Evolutionary conservation across 208 protist genomes (phyloP).

Genomic region (Trypanosomatidae sp.): DNA sequence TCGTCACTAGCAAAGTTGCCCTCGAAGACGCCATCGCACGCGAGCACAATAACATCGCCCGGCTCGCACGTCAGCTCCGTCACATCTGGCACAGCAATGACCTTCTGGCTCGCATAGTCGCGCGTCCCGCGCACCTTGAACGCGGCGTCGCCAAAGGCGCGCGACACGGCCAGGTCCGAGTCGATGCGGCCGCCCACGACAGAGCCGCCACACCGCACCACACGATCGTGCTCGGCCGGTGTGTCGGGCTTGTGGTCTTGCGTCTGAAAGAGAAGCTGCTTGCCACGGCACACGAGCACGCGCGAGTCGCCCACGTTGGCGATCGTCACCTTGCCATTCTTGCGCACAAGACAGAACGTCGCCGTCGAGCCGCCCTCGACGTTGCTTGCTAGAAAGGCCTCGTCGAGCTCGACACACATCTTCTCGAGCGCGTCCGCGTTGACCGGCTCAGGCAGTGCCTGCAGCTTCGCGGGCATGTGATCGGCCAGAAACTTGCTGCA

Average conservation of each 20-base stretch:
- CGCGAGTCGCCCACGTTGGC: conserved; percentile 89
- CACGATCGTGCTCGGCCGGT: conserved; percentile 59
- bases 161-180: conserved; percentile 87
- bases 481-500: conserved; percentile 72
- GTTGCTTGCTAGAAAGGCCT: conserved; percentile 45
- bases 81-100: conserved; percentile 79
- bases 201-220: conserved; percentile 74
- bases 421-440: conserved; percentile 50
- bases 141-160: conserved; percentile 87
- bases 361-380: conserved; percentile 66
- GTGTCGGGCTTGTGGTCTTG: conserved; percentile 88
- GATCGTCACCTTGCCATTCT: conserved; percentile 35
- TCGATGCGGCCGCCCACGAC: conserved; percentile 85
- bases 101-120: conserved; percentile 72
- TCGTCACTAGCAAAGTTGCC: conserved; percentile 79
- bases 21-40: conserved; percentile 88
- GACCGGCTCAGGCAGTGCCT: conserved; percentile 29
- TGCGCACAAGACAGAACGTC: conserved; percentile 63
- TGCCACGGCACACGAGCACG: conserved; percentile 52
- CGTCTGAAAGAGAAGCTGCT: conserved; percentile 56
- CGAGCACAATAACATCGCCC: conserved; percentile 76
- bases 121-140: conserved; percentile 71
- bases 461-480: conserved; percentile 31
- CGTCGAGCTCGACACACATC: conserved; percentile 57
- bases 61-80: conserved; percentile 35